Evolutionary conservation across 2,329 filamentous ascomycete genomes (phyloP).

Genomic region (Penicillium fuscoglaucum): DNA sequence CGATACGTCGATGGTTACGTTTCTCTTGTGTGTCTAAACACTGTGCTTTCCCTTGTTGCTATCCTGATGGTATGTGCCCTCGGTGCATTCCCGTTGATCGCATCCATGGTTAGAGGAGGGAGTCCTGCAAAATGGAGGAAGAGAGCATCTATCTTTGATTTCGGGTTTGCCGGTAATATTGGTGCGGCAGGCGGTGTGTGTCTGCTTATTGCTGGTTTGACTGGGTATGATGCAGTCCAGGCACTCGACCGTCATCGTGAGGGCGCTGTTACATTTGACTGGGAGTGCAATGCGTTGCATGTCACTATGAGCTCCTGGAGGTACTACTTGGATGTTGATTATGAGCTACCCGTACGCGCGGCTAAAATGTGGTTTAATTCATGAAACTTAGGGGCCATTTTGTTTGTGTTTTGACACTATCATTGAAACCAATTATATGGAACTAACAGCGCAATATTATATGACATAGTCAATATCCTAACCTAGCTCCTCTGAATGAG

Average conservation of each 20-base stretch:
- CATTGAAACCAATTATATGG: no score
- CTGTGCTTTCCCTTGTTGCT: no score
- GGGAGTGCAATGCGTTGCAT: not conserved
- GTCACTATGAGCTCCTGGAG: not conserved
- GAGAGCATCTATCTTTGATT: not conserved
- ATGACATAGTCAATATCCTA: no score
- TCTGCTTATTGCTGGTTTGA: not conserved
- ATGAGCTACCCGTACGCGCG: not conserved
- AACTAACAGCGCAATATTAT: no score
- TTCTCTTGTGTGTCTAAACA: no score
- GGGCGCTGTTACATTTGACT: not conserved
- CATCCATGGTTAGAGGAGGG: not conserved
- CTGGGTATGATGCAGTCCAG: not conserved
- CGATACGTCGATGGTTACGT: not conserved
- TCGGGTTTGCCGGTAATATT: not conserved
- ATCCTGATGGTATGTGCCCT: not conserved
- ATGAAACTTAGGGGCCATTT: not conserved
- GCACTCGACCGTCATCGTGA: not conserved
- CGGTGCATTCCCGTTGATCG: not conserved
- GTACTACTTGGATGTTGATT: not conserved
- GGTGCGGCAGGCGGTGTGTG: not conserved
- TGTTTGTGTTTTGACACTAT: not conserved
- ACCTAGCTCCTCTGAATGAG: no score
- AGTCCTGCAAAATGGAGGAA: not conserved
- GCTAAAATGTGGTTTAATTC: not conserved